These are phyloP conservation scores for Fusarium kyushuense DNA, from an alignment of 2,329 filamentous ascomycete species.

Conservation along the genomic window DNA sequence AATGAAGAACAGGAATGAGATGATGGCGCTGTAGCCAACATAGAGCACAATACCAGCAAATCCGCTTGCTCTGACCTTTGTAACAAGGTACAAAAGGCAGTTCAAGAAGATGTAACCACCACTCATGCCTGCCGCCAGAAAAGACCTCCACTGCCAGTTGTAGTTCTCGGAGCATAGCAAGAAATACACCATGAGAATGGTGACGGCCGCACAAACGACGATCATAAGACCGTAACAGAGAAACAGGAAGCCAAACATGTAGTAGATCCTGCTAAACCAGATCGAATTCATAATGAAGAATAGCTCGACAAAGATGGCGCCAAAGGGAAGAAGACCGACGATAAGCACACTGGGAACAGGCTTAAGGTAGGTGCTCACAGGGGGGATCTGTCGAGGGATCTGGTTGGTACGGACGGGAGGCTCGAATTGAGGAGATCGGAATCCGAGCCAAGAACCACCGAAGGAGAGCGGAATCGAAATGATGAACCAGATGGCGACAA, in stretches of 20 bases:
- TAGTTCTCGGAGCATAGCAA: constrained; percentile 96
- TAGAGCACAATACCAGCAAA: constrained; percentile 91
- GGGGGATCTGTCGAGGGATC: constrained; percentile 96
- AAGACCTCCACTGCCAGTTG: constrained; percentile 98
- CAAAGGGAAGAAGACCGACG: constrained; percentile 92
- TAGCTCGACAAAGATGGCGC: constrained; percentile 96
- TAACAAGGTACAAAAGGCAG: constrained; percentile 90
- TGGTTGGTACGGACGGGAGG: constrained; percentile 95
- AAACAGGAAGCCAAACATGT: constrained; percentile 99
- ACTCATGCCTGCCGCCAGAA: constrained; percentile 90
- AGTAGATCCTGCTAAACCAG: constrained; percentile 99
- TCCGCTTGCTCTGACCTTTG: constrained; percentile 85
- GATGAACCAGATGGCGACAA: constrained; percentile 95
- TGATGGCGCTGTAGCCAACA: constrained; percentile 88
- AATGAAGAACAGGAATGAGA: constrained; percentile 93
- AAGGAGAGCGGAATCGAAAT: constrained; percentile 94
- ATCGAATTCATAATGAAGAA: constrained; percentile 99
- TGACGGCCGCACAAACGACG: constrained; percentile 91
- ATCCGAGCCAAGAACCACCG: constrained; percentile 92
- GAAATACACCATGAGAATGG: constrained; percentile 95
- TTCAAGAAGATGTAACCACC: constrained; percentile 93
- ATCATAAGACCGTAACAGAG: constrained; percentile 98
- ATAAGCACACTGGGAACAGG: constrained; percentile 91
- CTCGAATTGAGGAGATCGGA: constrained; percentile 78
- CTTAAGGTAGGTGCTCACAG: constrained; percentile 82